Evolutionary conservation across 345 rosid species (phyloP).

Genomic region (Microcos paniculata): DNA sequence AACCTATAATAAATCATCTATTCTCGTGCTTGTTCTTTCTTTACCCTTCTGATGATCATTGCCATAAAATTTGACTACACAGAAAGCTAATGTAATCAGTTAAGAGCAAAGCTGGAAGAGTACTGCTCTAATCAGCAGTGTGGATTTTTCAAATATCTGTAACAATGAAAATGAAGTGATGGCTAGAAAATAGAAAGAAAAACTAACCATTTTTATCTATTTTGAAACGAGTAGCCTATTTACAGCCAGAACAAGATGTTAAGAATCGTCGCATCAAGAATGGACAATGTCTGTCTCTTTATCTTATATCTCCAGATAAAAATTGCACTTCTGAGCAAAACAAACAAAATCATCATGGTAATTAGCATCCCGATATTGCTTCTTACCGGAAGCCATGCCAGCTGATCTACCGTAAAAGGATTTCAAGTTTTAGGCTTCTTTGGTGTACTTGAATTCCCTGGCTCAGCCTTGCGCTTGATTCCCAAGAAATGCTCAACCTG

Average conservation of each 20-base stretch:
- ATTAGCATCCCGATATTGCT: not conserved
- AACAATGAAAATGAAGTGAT: not conserved
- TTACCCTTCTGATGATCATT: no score
- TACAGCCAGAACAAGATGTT: not conserved
- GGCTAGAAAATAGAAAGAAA: not conserved
- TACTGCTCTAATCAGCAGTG: not conserved
- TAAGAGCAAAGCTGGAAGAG: no score
- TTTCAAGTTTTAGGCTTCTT: conserved; percentile 68
- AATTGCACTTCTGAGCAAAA: not conserved
- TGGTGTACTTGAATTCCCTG: conserved; percentile 38
- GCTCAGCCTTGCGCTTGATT: conserved; percentile 72
- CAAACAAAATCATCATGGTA: not conserved
- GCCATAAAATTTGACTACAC: no score
- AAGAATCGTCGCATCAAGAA: not conserved
- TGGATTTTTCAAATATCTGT: not conserved
- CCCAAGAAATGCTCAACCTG: conserved; percentile 98
- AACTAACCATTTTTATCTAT: not conserved
- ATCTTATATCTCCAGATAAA: not conserved
- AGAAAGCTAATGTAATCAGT: no score
- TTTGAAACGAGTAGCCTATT: not conserved
- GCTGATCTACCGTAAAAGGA: not conserved
- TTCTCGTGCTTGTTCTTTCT: no score
- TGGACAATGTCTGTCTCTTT: not conserved
- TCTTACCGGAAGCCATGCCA: not conserved
- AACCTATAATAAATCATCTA: no score